Percentiles rank a stretch among this genome's conserved stretches.
Evolutionary conservation across 345 rosid genomes (phyloP).

Genomic region (Dipteronia sinensis): DNA sequence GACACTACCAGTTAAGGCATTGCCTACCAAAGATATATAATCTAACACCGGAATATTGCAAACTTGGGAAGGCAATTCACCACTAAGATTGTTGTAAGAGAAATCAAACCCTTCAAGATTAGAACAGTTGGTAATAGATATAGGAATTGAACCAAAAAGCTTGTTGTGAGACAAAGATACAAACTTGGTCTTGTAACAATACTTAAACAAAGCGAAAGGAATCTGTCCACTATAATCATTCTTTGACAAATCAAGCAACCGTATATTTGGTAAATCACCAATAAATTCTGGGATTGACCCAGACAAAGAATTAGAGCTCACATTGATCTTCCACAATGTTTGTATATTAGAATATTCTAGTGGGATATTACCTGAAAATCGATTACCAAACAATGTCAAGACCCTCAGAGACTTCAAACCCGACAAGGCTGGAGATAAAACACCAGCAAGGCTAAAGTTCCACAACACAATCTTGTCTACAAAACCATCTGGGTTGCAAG

Average conservation of each 20-base stretch:
- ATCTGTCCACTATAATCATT: conserved; percentile 69
- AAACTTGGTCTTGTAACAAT: conserved; percentile 74
- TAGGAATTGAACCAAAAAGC: conserved; percentile 74
- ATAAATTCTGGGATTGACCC: conserved; percentile 89
- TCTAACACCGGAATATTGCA: conserved; percentile 63
- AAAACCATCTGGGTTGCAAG: conserved; percentile 68
- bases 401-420: conserved; percentile 72
- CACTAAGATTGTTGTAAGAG: conserved; percentile 69
- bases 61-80: conserved; percentile 61
- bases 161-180: conserved; percentile 73
- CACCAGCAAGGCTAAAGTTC: conserved; percentile 80
- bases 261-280: conserved; percentile 72
- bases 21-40: conserved; percentile 66
- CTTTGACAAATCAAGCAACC: conserved; percentile 91
- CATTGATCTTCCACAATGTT: conserved; percentile 88
- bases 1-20: conserved; percentile 65
- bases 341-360: conserved; percentile 59
- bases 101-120: conserved; percentile 84
- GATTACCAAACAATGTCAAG: conserved; percentile 86
- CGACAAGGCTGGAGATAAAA: conserved; percentile 66
- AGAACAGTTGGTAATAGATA: conserved; percentile 63
- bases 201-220: conserved; percentile 66
- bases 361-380: conserved; percentile 81
- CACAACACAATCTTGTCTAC: conserved; percentile 88
- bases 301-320: conserved; percentile 86